phyloP scores from a whole-genome alignment of 1,139 yeast genomes.

The Pneumocystis murina region DNA sequence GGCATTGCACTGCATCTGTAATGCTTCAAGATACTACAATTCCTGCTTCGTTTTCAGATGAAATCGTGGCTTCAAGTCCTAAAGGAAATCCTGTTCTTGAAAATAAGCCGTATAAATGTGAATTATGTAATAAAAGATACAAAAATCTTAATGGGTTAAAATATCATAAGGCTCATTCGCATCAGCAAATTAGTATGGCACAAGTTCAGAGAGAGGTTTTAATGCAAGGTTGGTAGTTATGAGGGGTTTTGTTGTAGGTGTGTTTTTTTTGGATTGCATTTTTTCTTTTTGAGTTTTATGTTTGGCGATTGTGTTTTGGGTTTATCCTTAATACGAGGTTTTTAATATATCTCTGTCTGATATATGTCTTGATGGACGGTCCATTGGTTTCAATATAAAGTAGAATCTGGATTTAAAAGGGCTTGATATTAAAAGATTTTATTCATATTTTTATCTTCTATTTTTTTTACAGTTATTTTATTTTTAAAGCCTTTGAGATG shows the following conservation, averaged over 20 bases:
- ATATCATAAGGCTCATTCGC: conserved; percentile 90
- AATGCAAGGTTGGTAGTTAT: not conserved
- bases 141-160: conserved; percentile 91
- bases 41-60: conserved; percentile 2
- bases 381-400: no score
- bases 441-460: no score
- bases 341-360: not conserved
- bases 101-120: conserved; percentile 96
- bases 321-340: conserved; percentile 11
- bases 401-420: no score
- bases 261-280: not conserved
- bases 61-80: not conserved
- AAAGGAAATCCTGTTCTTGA: conserved; percentile 38
- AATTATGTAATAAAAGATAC: conserved; percentile 93
- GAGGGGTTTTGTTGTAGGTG: not conserved
- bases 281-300: conserved; percentile 16
- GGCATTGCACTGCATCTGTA: conserved; percentile 30
- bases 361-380: no score
- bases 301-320: conserved; percentile 17
- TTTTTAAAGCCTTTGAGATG: no score
- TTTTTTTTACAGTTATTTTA: no score
- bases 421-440: no score
- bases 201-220: not conserved
- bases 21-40: conserved; percentile 1
- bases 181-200: conserved; percentile 3